Conservation (phyloP, 306 rosid species). For the Cicer arietinum region DNA sequence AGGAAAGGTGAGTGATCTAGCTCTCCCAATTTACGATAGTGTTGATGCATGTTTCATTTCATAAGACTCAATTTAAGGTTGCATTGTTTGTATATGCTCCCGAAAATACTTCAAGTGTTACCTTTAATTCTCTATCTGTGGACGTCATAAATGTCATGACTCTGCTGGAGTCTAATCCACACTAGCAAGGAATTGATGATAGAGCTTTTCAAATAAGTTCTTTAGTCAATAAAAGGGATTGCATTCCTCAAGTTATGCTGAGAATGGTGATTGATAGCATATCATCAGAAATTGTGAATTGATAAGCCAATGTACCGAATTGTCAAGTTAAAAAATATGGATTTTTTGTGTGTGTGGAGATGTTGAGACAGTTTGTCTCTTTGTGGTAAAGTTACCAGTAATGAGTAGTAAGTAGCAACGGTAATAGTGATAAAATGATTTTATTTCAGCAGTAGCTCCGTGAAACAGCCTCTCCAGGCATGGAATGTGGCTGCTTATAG, state of each 20-base stretch:
- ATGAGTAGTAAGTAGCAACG: slow-evolving; percentile 12
- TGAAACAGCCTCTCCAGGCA: slow-evolving; percentile 6
- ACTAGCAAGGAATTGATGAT: slow-evolving; percentile 1
- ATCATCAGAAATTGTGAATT: background rate
- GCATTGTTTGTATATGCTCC: slow-evolving; percentile 27
- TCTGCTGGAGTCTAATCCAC: background rate
- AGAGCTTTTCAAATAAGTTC: slow-evolving; percentile 1
- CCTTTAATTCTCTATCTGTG: slow-evolving; percentile 25
- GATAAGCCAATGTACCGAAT: slow-evolving; percentile 16
- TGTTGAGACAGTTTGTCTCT: slow-evolving; percentile 7
- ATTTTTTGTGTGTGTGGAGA: slow-evolving; percentile 1
- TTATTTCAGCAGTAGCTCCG: slow-evolving; percentile 20
- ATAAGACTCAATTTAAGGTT: slow-evolving; percentile 14
- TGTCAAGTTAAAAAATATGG: slow-evolving; percentile 1
- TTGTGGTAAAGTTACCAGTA: background rate
- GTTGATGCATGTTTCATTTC: slow-evolving; percentile 23
- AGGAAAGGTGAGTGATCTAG: slow-evolving; percentile 74
- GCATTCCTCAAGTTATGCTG: slow-evolving; percentile 12
- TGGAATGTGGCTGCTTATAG: slow-evolving; percentile 7
- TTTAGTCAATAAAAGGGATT: slow-evolving; percentile 14
- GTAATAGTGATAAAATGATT: slow-evolving; percentile 16
- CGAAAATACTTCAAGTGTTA: slow-evolving; percentile 24
- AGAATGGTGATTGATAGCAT: slow-evolving; percentile 11
- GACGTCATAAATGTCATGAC: slow-evolving; percentile 6
- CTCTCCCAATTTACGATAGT: background rate